phyloP scores from a whole-genome alignment of 371 early-diverging fungal genomes.

The Actinomucor elegans region DNA sequence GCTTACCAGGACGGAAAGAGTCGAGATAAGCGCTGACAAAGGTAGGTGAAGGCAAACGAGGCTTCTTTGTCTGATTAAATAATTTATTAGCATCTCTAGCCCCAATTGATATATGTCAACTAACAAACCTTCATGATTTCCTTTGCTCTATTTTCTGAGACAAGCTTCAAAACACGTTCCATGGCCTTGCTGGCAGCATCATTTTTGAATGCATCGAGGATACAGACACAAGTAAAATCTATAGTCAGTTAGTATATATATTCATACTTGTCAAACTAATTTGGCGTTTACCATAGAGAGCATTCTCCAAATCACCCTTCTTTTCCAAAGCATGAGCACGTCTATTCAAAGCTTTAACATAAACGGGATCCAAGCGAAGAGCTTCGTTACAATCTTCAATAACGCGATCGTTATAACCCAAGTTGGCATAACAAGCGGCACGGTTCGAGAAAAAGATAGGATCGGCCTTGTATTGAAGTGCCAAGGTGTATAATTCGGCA shows the following conservation, averaged over 20 bases:
- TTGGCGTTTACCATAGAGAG: conserved; percentile 68
- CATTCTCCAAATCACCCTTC: conserved; percentile 63
- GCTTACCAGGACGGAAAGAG: conserved; percentile 74
- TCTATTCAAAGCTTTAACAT: conserved; percentile 81
- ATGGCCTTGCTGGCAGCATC: conserved; percentile 77
- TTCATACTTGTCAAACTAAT: background rate
- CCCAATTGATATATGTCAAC: no score
- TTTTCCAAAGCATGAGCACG: conserved; percentile 85
- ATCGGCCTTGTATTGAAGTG: conserved; percentile 76
- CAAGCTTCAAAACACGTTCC: conserved; percentile 86
- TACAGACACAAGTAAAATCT: conserved; percentile 92
- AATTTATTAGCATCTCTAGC: background rate
- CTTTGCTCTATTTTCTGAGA: conserved; percentile 76
- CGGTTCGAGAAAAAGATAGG: conserved; percentile 93
- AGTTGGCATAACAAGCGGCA: conserved; percentile 86
- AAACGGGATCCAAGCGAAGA: conserved; percentile 72
- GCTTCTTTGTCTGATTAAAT: conserved; percentile 45
- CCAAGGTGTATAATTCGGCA: conserved; percentile 83
- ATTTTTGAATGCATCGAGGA: conserved; percentile 92
- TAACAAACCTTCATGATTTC: conserved; percentile 70
- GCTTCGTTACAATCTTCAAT: conserved; percentile 74
- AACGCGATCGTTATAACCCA: conserved; percentile 70
- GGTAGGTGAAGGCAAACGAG: conserved; percentile 84
- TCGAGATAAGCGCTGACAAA: conserved; percentile 91
- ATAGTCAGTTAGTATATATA: background rate